Evolutionary conservation across 2,329 filamentous ascomycete genomes (phyloP).

Genomic region (Fusarium graminum): DNA sequence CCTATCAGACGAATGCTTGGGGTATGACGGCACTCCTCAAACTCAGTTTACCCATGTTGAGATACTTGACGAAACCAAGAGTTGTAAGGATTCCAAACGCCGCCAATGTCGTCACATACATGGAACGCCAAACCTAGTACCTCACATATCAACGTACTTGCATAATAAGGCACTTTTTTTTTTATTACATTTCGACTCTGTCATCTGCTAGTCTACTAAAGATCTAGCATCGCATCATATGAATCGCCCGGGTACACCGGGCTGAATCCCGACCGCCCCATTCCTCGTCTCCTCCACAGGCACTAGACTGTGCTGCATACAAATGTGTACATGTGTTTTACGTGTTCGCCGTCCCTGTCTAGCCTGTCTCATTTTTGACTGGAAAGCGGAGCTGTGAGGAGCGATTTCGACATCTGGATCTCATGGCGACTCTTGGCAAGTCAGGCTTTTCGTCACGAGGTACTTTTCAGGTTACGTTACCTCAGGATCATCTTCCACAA

Average conservation of each 20-base stretch:
- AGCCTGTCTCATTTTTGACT: conserved; percentile 25
- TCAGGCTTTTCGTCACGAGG: conserved; percentile 33
- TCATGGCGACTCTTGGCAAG: conserved; percentile 16
- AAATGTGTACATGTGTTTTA: conserved; percentile 1
- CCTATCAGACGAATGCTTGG: not conserved
- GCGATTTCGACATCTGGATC: conserved; percentile 11
- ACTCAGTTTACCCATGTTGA: not conserved
- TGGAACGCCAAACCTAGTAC: not conserved
- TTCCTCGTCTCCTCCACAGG: conserved; percentile 16
- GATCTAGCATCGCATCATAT: conserved; percentile 11
- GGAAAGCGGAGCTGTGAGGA: conserved; percentile 10
- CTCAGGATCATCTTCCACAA: conserved; percentile 35
- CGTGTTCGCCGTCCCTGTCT: conserved; percentile 13
- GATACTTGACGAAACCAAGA: not conserved
- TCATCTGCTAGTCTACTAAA: conserved; percentile 15
- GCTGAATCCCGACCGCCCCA: conserved; percentile 19
- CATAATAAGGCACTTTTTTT: conserved; percentile 2
- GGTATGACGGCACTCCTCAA: not conserved
- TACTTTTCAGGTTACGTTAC: conserved; percentile 23
- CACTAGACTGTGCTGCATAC: not conserved
- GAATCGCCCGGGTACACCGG: conserved; percentile 12
- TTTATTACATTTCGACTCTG: conserved; percentile 7
- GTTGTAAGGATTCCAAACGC: conserved; percentile 8
- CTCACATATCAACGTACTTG: not conserved
- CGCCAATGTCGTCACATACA: not conserved